Evolutionary conservation across 2,329 filamentous ascomycete genomes (phyloP).

Genomic region (Hymenoscyphus fructigenus): DNA sequence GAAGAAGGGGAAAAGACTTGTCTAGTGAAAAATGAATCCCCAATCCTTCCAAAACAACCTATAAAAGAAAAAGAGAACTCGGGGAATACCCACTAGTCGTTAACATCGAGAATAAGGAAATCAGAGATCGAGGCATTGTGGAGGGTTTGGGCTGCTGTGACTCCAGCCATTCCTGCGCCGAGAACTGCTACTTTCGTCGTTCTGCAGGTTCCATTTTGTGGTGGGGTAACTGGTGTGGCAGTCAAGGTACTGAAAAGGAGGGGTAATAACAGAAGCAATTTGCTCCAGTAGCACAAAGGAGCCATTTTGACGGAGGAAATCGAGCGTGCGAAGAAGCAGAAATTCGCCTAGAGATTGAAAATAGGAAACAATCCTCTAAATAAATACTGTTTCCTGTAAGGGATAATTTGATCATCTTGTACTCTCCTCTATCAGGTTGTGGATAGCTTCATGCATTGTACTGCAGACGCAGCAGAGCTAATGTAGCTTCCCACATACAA

Average conservation of each 20-base stretch:
- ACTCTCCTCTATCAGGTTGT: not conserved
- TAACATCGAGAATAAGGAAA: slow-evolving; percentile 65
- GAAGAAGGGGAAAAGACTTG: no score
- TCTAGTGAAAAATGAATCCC: no score
- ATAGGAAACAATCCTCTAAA: not conserved
- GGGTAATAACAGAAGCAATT: slow-evolving; percentile 1
- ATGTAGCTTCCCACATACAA: not conserved
- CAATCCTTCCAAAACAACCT: no score
- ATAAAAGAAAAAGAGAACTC: no score
- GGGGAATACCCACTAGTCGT: slow-evolving; percentile 40
- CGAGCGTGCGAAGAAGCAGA: not conserved
- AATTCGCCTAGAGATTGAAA: not conserved
- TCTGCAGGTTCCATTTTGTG: slow-evolving; percentile 20
- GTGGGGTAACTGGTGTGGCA: not conserved
- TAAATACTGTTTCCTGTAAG: not conserved
- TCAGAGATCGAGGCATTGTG: slow-evolving; percentile 60
- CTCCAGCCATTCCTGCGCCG: slow-evolving; percentile 62
- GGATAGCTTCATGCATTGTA: not conserved
- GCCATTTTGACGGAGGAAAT: not conserved
- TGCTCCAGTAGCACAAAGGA: not conserved
- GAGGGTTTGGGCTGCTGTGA: slow-evolving; percentile 63
- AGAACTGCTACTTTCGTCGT: slow-evolving; percentile 44
- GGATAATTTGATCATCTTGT: not conserved
- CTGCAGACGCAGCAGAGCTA: not conserved
- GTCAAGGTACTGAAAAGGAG: slow-evolving; percentile 7